A percentile compares a stretch with the other conserved stretches of the same genome.
phyloP scores from a whole-genome alignment of 495 filamentous ascomycete genomes.

The Penicillium robsamsonii region DNA sequence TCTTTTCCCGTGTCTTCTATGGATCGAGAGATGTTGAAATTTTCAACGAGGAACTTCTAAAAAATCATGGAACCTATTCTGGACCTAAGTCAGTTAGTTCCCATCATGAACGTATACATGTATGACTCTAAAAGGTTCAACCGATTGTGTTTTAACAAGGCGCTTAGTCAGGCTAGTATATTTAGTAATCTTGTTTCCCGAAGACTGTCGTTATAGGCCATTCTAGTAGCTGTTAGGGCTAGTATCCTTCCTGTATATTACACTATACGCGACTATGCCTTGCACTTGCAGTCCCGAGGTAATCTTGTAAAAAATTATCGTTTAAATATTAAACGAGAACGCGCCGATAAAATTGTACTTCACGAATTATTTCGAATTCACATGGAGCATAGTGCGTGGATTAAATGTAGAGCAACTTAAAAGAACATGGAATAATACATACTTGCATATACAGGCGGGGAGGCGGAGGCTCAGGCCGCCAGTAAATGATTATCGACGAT shows the following conservation, averaged over 20 bases:
- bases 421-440: too few species aligned
- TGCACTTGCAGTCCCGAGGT: background rate
- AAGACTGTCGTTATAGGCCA: background rate
- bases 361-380: too few species aligned
- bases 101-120: too few species aligned
- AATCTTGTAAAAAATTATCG: background rate
- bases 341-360: background rate
- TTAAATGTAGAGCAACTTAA: too few species aligned
- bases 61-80: background rate
- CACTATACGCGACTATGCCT: background rate
- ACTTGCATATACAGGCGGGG: background rate
- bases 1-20: background rate
- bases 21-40: background rate
- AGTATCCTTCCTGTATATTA: background rate
- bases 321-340: background rate
- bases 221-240: background rate
- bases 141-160: background rate
- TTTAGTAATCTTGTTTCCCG: background rate
- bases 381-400: too few species aligned
- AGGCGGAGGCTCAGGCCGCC: background rate
- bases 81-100: background rate
- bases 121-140: background rate
- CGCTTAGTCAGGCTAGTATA: background rate
- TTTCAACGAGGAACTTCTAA: background rate
- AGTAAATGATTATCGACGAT: background rate